phyloP scores from a whole-genome alignment of 108 stramenopile species.

The Asterionellopsis glacialis region DNA sequence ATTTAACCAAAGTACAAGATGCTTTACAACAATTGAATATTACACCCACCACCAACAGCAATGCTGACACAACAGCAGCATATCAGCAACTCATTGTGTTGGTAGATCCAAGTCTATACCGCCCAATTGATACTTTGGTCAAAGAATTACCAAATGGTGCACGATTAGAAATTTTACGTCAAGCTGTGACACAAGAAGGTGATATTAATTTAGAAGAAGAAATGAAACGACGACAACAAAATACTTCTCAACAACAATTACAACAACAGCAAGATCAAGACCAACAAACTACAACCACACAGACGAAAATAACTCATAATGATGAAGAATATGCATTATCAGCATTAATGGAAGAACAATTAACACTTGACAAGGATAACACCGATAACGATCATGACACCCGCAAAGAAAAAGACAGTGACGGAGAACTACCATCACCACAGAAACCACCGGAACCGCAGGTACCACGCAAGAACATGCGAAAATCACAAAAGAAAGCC shows the following conservation, averaged over 20 bases:
- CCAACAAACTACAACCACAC: not conserved
- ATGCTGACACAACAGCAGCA: slow-evolving; percentile 4
- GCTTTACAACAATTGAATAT: slow-evolving; percentile 14
- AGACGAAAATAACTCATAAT: slow-evolving; percentile 5
- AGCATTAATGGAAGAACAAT: not conserved
- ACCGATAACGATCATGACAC: slow-evolving; percentile 17
- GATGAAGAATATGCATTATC: slow-evolving; percentile 1
- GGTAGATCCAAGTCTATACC: slow-evolving; percentile 82
- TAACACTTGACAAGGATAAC: slow-evolving; percentile 5
- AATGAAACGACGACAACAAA: slow-evolving; percentile 15
- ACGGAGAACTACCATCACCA: slow-evolving; percentile 16
- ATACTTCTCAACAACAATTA: not conserved
- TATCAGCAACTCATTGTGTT: slow-evolving; percentile 30
- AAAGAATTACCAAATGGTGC: slow-evolving; percentile 37
- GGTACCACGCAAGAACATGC: too few species aligned
- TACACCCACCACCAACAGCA: not conserved
- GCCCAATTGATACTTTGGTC: slow-evolving; percentile 55
- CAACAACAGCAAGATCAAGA: not conserved
- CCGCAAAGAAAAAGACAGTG: too few species aligned
- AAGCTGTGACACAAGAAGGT: slow-evolving; percentile 63
- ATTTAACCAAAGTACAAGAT: slow-evolving; percentile 9
- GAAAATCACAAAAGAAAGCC: slow-evolving; percentile 50
- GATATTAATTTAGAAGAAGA: slow-evolving; percentile 53
- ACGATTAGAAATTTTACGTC: slow-evolving; percentile 70
- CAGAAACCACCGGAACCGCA: slow-evolving; percentile 8